Percentiles rank a stretch among this genome's conserved stretches.
phyloP scores from a whole-genome alignment of 1,284 basidiomycete genomes.

The Entoloma clypeatum region DNA sequence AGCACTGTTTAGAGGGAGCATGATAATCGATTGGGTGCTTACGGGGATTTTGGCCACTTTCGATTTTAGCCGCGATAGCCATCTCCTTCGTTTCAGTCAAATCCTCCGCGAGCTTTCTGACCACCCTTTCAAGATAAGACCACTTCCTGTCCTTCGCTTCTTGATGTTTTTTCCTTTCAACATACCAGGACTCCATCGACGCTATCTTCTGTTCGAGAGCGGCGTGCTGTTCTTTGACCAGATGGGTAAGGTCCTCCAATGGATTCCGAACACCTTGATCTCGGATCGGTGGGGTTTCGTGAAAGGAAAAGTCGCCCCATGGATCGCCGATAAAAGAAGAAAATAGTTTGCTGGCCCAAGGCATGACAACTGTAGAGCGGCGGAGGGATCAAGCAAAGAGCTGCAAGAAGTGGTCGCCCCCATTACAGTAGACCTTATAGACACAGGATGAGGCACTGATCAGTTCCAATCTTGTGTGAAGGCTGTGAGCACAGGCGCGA shows the following conservation, averaged over 20 bases:
- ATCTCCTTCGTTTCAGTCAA: conserved; percentile 45
- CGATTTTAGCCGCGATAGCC: conserved; percentile 46
- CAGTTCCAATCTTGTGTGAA: no score
- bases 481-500: no score
- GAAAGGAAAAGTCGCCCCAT: no score
- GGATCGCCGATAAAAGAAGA: no score
- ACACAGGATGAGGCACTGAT: no score
- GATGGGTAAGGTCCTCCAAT: conserved; percentile 60
- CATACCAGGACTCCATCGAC: conserved; percentile 53
- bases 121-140: conserved; percentile 53
- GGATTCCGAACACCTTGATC: conserved; percentile 57
- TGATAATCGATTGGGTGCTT: conserved; percentile 16
- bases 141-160: conserved; percentile 50
- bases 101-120: conserved; percentile 51
- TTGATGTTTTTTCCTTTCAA: conserved; percentile 51
- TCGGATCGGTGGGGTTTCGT: conserved; percentile 52
- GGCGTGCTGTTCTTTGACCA: conserved; percentile 61
- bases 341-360: no score
- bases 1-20: neutral
- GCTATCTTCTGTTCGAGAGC: conserved; percentile 52
- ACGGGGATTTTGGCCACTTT: conserved; percentile 50
- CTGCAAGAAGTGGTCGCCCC: no score
- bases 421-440: no score
- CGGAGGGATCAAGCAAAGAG: no score
- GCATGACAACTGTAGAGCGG: no score